phyloP scores from a whole-genome alignment of 331 rosid species.

The Malus hybrid region DNA sequence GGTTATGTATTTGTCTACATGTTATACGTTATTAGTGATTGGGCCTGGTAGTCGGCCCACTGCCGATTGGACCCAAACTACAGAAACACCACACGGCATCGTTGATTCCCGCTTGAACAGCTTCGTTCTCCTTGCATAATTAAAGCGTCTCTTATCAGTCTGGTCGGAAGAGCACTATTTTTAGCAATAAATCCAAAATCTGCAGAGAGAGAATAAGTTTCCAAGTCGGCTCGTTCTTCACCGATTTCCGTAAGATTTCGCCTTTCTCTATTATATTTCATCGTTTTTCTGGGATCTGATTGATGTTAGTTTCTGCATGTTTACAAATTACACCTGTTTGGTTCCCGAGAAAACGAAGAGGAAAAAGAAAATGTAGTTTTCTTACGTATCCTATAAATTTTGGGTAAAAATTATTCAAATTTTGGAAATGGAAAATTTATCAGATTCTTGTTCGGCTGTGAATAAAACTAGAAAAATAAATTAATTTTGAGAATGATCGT shows the following conservation, averaged over 20 bases:
- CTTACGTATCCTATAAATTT: background rate
- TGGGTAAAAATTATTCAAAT: background rate
- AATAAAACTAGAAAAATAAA: background rate
- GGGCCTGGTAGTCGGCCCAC: too few species aligned
- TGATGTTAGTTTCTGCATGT: background rate
- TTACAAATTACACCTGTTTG: background rate
- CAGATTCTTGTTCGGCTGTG: background rate
- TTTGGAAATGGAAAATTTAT: background rate
- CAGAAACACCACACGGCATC: background rate
- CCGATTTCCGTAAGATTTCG: background rate
- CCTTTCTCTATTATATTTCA: background rate
- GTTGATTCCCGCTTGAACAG: conserved; percentile 1
- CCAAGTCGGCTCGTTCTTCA: background rate
- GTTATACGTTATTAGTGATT: too few species aligned
- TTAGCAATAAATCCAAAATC: background rate
- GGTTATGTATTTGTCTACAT: too few species aligned
- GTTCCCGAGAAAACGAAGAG: background rate
- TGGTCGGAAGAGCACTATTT: background rate
- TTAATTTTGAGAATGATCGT: background rate
- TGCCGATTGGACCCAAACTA: background rate
- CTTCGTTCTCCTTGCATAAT: background rate
- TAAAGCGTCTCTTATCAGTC: background rate
- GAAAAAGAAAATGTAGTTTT: background rate
- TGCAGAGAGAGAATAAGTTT: background rate
- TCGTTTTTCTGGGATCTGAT: background rate